Evolutionary conservation across 2,329 filamentous ascomycete genomes (phyloP).

Genomic region (Diaporthe vaccinii): DNA sequence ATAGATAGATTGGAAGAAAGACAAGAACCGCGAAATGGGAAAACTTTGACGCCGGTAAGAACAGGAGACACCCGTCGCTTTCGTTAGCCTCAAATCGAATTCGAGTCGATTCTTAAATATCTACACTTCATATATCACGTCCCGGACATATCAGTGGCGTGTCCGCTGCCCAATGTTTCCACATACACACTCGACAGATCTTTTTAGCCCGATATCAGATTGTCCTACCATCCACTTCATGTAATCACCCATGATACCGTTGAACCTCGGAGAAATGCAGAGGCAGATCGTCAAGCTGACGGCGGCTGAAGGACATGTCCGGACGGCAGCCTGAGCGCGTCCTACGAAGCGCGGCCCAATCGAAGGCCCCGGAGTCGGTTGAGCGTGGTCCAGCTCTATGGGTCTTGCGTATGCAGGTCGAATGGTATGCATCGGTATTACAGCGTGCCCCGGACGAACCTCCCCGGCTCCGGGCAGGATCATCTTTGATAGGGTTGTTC

Average conservation of each 20-base stretch:
- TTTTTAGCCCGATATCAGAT: neutral
- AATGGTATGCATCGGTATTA: neutral
- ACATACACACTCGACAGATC: neutral
- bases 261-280: neutral
- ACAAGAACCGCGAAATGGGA: neutral
- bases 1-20: neutral
- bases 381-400: no score
- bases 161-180: neutral
- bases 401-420: slow-evolving; percentile 3
- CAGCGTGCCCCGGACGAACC: slow-evolving; percentile 8
- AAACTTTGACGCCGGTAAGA: neutral
- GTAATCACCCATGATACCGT: neutral
- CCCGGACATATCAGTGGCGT: slow-evolving; percentile 1
- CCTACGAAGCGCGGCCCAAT: slow-evolving; percentile 8
- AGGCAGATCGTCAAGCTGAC: neutral
- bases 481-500: neutral
- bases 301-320: slow-evolving; percentile 11
- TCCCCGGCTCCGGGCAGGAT: slow-evolving; percentile 16
- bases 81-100: neutral
- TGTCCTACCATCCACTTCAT: neutral
- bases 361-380: neutral
- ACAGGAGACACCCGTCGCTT: neutral
- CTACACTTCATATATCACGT: neutral
- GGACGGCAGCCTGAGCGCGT: slow-evolving; percentile 18
- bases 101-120: slow-evolving; percentile 2